phyloP scores from a whole-genome alignment of 345 rosid genomes.

The Sisymbrium irio region DNA sequence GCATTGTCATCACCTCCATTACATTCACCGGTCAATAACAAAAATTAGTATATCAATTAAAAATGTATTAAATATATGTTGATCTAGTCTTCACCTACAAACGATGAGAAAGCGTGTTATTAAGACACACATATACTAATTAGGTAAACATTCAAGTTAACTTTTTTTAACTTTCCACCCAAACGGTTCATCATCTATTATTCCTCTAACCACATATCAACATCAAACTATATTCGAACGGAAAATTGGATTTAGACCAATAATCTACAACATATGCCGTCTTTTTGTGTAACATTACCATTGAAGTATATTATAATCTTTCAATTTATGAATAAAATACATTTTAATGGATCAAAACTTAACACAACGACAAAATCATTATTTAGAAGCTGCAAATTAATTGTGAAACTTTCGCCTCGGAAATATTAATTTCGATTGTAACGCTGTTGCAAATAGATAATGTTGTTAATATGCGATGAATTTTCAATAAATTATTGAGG shows the following conservation, averaged over 20 bases:
- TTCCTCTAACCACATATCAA: not conserved
- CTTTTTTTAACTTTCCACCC: not conserved
- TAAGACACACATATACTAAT: not conserved
- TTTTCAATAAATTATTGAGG: not conserved
- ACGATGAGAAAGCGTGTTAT: not conserved
- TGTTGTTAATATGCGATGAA: not conserved
- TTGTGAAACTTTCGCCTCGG: not conserved
- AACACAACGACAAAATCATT: not conserved
- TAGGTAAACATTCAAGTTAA: not conserved
- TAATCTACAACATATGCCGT: not conserved
- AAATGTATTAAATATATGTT: not conserved
- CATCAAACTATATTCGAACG: not conserved
- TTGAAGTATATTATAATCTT: not conserved
- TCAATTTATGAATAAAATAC: not conserved
- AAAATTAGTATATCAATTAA: not conserved
- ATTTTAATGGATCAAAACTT: not conserved
- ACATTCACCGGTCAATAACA: slow-evolving; percentile 3
- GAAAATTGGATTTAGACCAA: not conserved
- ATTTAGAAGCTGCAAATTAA: not conserved
- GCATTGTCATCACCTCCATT: slow-evolving; percentile 38
- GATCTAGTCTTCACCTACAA: slow-evolving; percentile 18
- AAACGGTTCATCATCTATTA: slow-evolving; percentile 1
- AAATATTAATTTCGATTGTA: not conserved
- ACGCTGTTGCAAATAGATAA: not conserved
- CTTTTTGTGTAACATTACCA: not conserved